These are phyloP conservation scores for Diaporthe vaccinii DNA, from an alignment of 2,329 filamentous ascomycete genomes.

Conservation along the genomic window DNA sequence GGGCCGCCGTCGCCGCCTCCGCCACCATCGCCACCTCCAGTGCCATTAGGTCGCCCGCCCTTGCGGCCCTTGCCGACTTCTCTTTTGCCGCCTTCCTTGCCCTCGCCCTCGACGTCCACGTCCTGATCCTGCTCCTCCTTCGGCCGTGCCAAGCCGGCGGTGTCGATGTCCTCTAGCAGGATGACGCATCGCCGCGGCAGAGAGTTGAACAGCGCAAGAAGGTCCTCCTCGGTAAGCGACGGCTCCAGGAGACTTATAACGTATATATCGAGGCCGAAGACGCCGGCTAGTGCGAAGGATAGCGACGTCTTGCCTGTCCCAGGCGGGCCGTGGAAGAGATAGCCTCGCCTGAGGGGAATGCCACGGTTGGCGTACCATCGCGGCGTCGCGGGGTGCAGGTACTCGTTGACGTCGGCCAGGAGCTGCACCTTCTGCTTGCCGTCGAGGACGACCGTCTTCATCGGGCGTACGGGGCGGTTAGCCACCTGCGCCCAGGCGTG, in stretches of 20 bases:
- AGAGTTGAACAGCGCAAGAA: constrained; percentile 70
- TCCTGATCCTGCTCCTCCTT: constrained; percentile 46
- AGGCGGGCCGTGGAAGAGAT: constrained; percentile 82
- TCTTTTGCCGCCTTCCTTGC: constrained; percentile 41
- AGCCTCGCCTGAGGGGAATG: constrained; percentile 82
- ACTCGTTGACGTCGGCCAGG: constrained; percentile 81
- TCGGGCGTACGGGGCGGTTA: constrained; percentile 75
- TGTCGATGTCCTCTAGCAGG: constrained; percentile 78
- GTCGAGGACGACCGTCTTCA: constrained; percentile 83
- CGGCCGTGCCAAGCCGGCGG: constrained; percentile 68
- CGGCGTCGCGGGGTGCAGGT: constrained; percentile 77
- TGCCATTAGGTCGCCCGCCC: constrained; percentile 32
- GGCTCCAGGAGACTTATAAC: constrained; percentile 72
- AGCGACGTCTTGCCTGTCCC: constrained; percentile 81
- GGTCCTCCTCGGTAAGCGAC: constrained; percentile 72
- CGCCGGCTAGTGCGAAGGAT: constrained; percentile 74
- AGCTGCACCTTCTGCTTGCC: constrained; percentile 74
- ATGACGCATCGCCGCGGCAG: constrained; percentile 75
- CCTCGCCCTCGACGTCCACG: constrained; percentile 41
- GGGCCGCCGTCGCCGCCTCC: constrained; percentile 37
- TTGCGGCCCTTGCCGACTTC: constrained; percentile 36
- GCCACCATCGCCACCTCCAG: constrained; percentile 5
- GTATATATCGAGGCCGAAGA: constrained; percentile 77
- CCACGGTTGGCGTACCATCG: constrained; percentile 82
- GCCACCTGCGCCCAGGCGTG: constrained; percentile 69